Conservation (phyloP, 345 rosid species). For the Ceriops zippeliana region DNA sequence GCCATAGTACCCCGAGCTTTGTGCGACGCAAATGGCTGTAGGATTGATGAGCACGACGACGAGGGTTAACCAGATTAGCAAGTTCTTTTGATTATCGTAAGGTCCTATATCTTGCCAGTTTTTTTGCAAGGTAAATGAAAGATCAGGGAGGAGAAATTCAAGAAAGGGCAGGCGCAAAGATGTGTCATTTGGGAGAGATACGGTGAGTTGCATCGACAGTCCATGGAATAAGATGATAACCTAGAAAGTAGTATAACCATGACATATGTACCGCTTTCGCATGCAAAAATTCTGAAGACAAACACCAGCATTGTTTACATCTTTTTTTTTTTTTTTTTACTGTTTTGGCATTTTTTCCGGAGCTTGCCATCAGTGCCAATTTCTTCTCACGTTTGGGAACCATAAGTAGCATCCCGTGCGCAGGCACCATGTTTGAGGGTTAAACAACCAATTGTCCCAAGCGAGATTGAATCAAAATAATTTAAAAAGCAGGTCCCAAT, state of each 20-base stretch:
- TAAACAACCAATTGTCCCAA: too few relatives aligned
- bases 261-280: not conserved
- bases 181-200: not conserved
- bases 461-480: too few relatives aligned
- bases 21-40: constrained; percentile 16
- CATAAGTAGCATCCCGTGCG: too few relatives aligned
- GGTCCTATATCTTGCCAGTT: constrained; percentile 14
- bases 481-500: too few relatives aligned
- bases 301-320: not conserved
- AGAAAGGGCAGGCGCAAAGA: too few relatives aligned
- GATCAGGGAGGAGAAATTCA: not conserved
- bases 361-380: not conserved
- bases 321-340: too few relatives aligned
- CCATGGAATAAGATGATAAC: not conserved
- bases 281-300: not conserved
- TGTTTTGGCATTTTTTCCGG: not conserved
- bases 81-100: not conserved
- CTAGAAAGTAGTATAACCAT: constrained; percentile 15
- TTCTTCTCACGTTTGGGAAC: too few relatives aligned
- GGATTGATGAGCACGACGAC: constrained; percentile 16
- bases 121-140: not conserved
- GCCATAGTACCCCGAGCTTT: not conserved
- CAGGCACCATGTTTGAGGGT: too few relatives aligned
- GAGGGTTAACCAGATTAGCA: constrained; percentile 7
- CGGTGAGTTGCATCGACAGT: not conserved